These are phyloP conservation scores for Boletellus deceptivus DNA, from an alignment of 1,284 basidiomycete genomes.

Conservation along the genomic window DNA sequence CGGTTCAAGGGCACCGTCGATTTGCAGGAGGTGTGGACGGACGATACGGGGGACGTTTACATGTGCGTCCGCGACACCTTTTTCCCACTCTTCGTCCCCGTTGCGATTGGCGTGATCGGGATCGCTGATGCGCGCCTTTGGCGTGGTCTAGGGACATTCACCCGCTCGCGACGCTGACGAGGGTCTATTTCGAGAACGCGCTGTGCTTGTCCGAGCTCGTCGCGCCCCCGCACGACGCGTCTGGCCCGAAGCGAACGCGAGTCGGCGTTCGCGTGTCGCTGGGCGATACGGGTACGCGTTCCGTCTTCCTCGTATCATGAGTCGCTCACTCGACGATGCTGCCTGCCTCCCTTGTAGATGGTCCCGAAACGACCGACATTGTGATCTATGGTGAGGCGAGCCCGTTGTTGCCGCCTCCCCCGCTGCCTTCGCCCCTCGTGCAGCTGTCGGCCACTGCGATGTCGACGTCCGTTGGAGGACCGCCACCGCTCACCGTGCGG, in stretches of 20 bases:
- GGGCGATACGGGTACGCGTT: constrained; percentile 58
- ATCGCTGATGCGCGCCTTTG: constrained; percentile 1
- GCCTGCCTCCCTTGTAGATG: constrained; percentile 39
- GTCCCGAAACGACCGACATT: constrained; percentile 63
- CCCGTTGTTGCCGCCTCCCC: constrained; percentile 18
- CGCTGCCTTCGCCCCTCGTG: neutral
- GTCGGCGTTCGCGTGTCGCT: constrained; percentile 64
- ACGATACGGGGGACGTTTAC: constrained; percentile 56
- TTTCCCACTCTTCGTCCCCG: no score
- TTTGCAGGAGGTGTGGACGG: constrained; percentile 56
- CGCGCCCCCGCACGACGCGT: constrained; percentile 17
- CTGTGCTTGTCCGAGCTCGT: constrained; percentile 54
- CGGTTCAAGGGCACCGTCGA: constrained; percentile 54
- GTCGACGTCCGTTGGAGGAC: constrained; percentile 14
- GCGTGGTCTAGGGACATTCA: constrained; percentile 59
- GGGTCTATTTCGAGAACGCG: constrained; percentile 66
- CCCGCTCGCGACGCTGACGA: constrained; percentile 57
- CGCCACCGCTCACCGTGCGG: constrained; percentile 42
- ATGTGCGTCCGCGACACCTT: constrained; percentile 46
- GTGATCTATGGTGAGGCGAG: constrained; percentile 58
- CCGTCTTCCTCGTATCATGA: neutral
- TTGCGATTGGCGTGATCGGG: neutral
- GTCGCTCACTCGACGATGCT: no score
- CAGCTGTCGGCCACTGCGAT: constrained; percentile 10
- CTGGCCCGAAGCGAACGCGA: constrained; percentile 30